phyloP scores from a whole-genome alignment of 192 early-diverging fungal genomes.

The Neocallimastix lanati region DNA sequence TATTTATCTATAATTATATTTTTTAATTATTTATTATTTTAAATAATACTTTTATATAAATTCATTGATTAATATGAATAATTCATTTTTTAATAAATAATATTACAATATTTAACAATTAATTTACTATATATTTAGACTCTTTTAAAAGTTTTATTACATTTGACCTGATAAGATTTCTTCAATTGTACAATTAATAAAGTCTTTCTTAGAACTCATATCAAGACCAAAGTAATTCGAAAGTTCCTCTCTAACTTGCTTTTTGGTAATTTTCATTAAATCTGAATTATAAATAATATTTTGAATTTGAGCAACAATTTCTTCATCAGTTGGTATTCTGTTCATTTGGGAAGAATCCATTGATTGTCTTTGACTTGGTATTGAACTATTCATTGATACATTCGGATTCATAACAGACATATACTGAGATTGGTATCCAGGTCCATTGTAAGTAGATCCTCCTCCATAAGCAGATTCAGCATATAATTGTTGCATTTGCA shows the following conservation, averaged over 20 bases:
- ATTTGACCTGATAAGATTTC: slow-evolving; percentile 2
- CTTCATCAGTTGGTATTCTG: slow-evolving; percentile 50
- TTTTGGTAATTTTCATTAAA: slow-evolving; percentile 58
- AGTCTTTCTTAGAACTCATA: slow-evolving; percentile 37
- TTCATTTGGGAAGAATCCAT: not conserved
- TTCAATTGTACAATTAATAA: slow-evolving; percentile 57
- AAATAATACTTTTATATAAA: too few species aligned
- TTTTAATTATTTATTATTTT: too few species aligned
- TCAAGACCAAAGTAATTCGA: slow-evolving; percentile 50
- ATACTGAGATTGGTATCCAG: not conserved
- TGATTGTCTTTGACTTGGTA: not conserved
- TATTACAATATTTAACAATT: too few species aligned
- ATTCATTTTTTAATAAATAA: too few species aligned
- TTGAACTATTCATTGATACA: not conserved
- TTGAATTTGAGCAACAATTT: slow-evolving; percentile 50
- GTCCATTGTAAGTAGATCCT: not conserved
- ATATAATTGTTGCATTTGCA: not conserved
- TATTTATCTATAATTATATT: too few species aligned
- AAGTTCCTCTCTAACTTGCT: slow-evolving; percentile 56
- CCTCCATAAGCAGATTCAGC: not conserved
- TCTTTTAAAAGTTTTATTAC: too few species aligned
- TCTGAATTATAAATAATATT: slow-evolving; percentile 49
- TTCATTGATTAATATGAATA: too few species aligned
- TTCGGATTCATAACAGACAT: not conserved
- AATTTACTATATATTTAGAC: too few species aligned